phyloP scores from a whole-genome alignment of 805 yeast genomes.

The Candida endomychidarum region DNA sequence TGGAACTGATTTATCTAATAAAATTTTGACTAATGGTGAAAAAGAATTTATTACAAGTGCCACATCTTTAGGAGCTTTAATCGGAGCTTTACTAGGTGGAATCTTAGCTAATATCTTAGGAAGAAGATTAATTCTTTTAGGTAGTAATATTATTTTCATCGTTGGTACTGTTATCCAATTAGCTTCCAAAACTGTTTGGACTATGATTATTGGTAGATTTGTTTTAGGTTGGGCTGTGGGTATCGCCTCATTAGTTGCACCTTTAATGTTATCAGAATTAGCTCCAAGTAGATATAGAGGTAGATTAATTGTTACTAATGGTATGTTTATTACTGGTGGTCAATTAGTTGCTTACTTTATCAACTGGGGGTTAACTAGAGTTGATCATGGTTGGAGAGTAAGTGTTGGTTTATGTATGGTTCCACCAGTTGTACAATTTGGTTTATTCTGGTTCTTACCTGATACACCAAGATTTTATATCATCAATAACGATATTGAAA shows the following conservation, averaged over 20 bases:
- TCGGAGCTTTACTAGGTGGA: conserved; percentile 80
- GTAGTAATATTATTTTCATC: conserved; percentile 78
- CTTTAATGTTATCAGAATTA: conserved; percentile 85
- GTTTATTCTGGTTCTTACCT: conserved; percentile 80
- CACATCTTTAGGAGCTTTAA: conserved; percentile 88
- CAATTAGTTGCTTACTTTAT: conserved; percentile 92
- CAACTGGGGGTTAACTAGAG: conserved; percentile 79
- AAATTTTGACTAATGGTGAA: conserved; percentile 66
- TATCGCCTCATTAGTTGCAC: conserved; percentile 90
- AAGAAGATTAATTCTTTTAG: conserved; percentile 78
- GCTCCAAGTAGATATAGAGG: conserved; percentile 94
- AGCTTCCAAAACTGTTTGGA: conserved; percentile 78
- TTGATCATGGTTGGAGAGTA: conserved; percentile 88
- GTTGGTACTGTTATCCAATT: conserved; percentile 86
- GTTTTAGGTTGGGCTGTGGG: conserved; percentile 97
- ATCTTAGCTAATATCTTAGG: conserved; percentile 79
- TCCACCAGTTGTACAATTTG: conserved; percentile 79
- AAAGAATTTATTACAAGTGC: conserved; percentile 92
- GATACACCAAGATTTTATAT: conserved; percentile 93
- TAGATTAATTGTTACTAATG: conserved; percentile 82
- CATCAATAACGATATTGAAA: conserved; percentile 61
- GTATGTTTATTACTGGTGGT: conserved; percentile 90
- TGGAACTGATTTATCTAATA: conserved; percentile 67
- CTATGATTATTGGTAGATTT: conserved; percentile 89
- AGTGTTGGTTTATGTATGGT: conserved; percentile 87